Base-by-base conservation (phyloP, 495 filamentous ascomycete genomes). In the Penicillium argentinense region DNA sequence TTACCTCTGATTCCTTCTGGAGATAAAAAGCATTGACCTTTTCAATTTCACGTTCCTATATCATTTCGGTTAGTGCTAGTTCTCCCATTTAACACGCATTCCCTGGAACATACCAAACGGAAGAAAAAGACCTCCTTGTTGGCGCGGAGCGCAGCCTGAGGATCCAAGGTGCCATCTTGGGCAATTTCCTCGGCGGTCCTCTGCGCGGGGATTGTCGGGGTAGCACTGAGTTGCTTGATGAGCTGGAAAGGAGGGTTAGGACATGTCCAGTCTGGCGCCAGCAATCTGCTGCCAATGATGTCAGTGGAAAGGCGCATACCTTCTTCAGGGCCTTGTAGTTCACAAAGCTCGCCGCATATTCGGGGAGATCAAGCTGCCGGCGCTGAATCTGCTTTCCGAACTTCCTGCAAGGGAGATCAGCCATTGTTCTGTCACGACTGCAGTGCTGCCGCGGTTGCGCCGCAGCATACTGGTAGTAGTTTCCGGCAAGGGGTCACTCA, bases 81-180 rank as follows among this genome's bases (percentile, higher is more conserved):
- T 26, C 17, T 26, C 17, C 13, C 13, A 33, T 17, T 33, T 33
- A n/a, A n/a, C n/a, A n/a, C n/a, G n/a, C n/a, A n/a, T n/a, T n/a
- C n/a, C n/a, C n/a, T 34, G 22, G 27, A 48, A 52, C 83, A 50
- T 77, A 96, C 91, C 70, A 98, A 73, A 62, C 91, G 87, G 67
- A 98, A 97, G 78, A 98, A 98, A 74, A 98, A 98, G 12, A 91
- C 95, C 27, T 91, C 93, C 72, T 89, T 96, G 68, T 98, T 98
- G 32, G 93, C 93, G 67, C 96, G 95, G 30, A 97, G 76, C n/a
- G 90, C 81, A 22, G 83, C 82, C 69, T 95, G 91, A n/a, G 91
- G 80, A 66, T 96, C 89, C 25, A 55, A 26, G 37, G 74, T 66
- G 44, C 61, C 57, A 59, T 76, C 69, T 45, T 67, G 63, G 30